Conservation (phyloP, 495 filamentous ascomycete genomes). For the Sordaria brevicollis region DNA sequence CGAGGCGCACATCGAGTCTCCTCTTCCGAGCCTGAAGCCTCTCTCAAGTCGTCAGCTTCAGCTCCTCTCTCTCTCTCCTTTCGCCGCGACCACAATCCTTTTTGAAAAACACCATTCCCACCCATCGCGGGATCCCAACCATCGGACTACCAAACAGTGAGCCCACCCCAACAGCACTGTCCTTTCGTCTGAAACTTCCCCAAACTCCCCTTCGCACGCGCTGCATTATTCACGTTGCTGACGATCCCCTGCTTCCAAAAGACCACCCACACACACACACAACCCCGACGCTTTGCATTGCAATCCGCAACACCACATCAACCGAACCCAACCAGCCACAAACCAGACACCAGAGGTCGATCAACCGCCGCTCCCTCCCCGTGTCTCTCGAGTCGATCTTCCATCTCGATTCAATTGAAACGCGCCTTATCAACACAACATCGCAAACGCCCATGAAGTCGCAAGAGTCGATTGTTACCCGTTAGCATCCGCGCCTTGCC, state of each 20-base stretch:
- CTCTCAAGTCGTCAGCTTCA: neutral
- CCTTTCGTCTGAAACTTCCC: neutral
- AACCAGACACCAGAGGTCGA: neutral
- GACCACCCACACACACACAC: no score
- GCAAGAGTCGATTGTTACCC: neutral
- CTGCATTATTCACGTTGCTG: neutral
- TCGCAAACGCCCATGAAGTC: conserved; percentile 3
- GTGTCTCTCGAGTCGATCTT: neutral
- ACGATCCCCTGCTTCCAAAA: neutral
- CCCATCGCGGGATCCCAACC: neutral
- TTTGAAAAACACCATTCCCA: neutral
- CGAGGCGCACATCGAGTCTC: neutral
- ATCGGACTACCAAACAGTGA: neutral
- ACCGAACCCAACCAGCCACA: neutral
- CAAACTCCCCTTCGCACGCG: neutral
- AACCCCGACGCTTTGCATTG: neutral
- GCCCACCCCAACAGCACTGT: neutral
- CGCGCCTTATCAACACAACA: neutral
- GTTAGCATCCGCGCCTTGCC: neutral
- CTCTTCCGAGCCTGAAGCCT: neutral
- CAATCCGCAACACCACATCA: neutral
- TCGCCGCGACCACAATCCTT: neutral
- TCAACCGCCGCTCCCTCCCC: neutral
- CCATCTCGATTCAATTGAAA: neutral
- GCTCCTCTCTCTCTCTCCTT: neutral